These are phyloP conservation scores for Zostera marina DNA, from an alignment of 116 monocot genomes.

Conservation along the genomic window DNA sequence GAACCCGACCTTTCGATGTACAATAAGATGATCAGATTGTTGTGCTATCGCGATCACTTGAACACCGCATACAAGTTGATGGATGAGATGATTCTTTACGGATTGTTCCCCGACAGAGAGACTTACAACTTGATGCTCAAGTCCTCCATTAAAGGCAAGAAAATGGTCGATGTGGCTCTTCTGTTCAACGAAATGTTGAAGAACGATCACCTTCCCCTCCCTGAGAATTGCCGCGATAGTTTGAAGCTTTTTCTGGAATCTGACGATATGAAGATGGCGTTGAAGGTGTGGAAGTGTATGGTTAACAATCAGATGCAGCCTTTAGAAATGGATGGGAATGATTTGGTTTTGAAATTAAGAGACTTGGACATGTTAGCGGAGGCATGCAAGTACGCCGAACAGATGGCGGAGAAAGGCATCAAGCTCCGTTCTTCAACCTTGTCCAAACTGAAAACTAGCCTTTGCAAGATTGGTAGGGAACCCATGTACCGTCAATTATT, in stretches of 20 bases:
- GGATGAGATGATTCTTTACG: constrained; percentile 52
- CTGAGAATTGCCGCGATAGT: constrained; percentile 21
- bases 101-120: constrained; percentile 29
- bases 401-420: constrained; percentile 46
- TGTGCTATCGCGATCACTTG: constrained; percentile 11
- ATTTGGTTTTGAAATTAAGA: constrained; percentile 18
- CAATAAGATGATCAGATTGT: constrained; percentile 29
- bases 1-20: constrained; percentile 29
- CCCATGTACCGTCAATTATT: constrained; percentile 36
- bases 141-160: constrained; percentile 21
- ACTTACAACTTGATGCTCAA: constrained; percentile 43
- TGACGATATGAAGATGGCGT: constrained; percentile 18
- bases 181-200: constrained; percentile 58
- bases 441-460: constrained; percentile 34
- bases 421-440: constrained; percentile 44
- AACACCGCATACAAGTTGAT: constrained; percentile 18
- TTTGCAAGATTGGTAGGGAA: constrained; percentile 28
- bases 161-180: constrained; percentile 15
- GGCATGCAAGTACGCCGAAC: constrained; percentile 53
- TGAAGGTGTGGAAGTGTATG: constrained; percentile 48
- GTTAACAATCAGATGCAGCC: constrained; percentile 12
- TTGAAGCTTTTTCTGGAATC: constrained; percentile 22
- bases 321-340: constrained; percentile 40
- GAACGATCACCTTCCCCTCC: constrained; percentile 33
- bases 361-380: constrained; percentile 34